Conservation (phyloP, 805 yeast species). For the Wickerhamiella shivajii region DNA sequence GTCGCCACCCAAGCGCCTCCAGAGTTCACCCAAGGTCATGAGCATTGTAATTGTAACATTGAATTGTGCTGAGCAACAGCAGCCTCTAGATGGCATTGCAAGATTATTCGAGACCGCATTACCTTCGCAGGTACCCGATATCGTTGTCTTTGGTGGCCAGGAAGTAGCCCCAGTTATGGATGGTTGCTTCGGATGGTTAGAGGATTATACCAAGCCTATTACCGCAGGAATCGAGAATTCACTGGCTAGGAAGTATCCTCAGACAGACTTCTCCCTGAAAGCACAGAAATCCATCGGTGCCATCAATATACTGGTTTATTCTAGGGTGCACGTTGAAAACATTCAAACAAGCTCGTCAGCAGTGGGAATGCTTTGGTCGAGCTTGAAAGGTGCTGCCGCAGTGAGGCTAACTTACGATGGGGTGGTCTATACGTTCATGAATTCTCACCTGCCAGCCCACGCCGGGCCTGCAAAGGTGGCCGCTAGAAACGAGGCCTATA, state of each 20-base stretch:
- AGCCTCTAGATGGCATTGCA: slow-evolving; percentile 9
- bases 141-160: slow-evolving; percentile 25
- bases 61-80: slow-evolving; percentile 14
- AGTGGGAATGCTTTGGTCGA: slow-evolving; percentile 43
- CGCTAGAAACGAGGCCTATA: slow-evolving; percentile 40
- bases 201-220: slow-evolving; percentile 19
- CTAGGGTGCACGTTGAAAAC: slow-evolving; percentile 25
- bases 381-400: slow-evolving; percentile 64
- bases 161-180: slow-evolving; percentile 26
- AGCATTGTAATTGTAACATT: slow-evolving; percentile 11
- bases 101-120: neutral
- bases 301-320: slow-evolving; percentile 20
- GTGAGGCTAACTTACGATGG: slow-evolving; percentile 32
- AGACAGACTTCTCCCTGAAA: slow-evolving; percentile 9
- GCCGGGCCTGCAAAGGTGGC: slow-evolving; percentile 42
- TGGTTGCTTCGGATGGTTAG: slow-evolving; percentile 19
- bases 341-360: slow-evolving; percentile 15
- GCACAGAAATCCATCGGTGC: slow-evolving; percentile 20
- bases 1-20: too few species aligned
- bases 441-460: slow-evolving; percentile 63
- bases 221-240: slow-evolving; percentile 18
- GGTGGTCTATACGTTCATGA: slow-evolving; percentile 42
- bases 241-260: slow-evolving; percentile 6
- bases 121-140: slow-evolving; percentile 13
- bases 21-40: too few species aligned